Base-by-base conservation (phyloP, 768 basidiomycete species). In the Phanerodontia chrysosporium region DNA sequence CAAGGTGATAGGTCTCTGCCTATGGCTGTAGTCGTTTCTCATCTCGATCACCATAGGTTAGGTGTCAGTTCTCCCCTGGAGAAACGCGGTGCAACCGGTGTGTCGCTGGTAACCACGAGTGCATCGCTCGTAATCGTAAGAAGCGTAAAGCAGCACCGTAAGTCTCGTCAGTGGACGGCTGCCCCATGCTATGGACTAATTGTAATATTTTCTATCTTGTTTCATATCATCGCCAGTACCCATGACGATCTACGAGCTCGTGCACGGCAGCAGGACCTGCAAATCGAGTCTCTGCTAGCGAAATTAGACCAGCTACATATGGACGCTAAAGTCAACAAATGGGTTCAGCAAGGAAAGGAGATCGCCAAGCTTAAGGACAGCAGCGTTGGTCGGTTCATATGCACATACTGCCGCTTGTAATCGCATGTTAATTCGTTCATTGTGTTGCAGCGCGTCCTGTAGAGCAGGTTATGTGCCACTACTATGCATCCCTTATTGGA, bases 111-210 rank as follows among this genome's bases (percentile, higher is more conserved):
- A 75, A 77, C 52, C 73, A 80, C 54, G 68, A 74, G 55, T 85
- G 83, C 60, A 67, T 75, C 27, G 67, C 79, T 4, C 75, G 80
- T 42, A 72, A 67, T 45, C 76, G 83, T 56, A 85, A 85, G 72
- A 83, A 82, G 65, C 78, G 83, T 39, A 81, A 82, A 67, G 71
- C 80, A 57, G 83, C 82, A 46, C 81, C 80, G 83, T 83, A 70
- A 56, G 81, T 49, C 29, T 45, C 29, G n/a, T 13, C 21, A 10
- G 35, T 36, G n/a, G n/a, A n/a, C n/a, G n/a, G n/a, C n/a, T n/a
- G n/a, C n/a, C n/a, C n/a, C n/a, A n/a, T n/a, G n/a, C n/a, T n/a
- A n/a, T n/a, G n/a, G n/a, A n/a, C n/a, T n/a, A n/a, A n/a, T n/a
- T n/a, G n/a, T n/a, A n/a, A n/a, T n/a, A n/a, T n/a, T n/a, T n/a